A percentile compares a stretch with the other conserved stretches of the same genome.
These are phyloP conservation scores for Fonsecaea pedrosoi DNA, from an alignment of 2,329 filamentous ascomycete species.

Conservation along the genomic window DNA sequence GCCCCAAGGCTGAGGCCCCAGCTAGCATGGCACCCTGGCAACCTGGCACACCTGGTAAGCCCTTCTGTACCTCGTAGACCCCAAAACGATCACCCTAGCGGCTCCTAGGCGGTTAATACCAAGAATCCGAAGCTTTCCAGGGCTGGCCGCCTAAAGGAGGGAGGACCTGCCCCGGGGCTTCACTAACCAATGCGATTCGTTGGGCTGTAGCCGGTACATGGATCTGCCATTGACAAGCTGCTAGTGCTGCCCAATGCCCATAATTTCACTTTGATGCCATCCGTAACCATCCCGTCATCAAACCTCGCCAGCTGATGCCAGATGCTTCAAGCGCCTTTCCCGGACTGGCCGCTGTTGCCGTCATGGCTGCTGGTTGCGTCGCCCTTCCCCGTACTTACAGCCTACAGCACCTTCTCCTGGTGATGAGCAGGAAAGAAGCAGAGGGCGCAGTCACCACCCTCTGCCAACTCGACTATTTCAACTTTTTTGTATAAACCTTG, in stretches of 20 bases:
- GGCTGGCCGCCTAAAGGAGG: constrained; percentile 1
- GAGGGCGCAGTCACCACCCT: constrained; percentile 1
- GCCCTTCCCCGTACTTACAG: not conserved
- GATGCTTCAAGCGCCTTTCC: constrained; percentile 4
- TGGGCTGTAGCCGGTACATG: not conserved
- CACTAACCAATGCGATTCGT: not conserved
- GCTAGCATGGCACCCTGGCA: too few species aligned
- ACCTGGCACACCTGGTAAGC: not conserved
- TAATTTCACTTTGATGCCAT: constrained; percentile 3
- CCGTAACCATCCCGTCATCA: not conserved
- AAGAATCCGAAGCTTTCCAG: not conserved
- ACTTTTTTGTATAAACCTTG: not conserved
- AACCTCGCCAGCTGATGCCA: not conserved
- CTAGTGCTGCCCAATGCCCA: not conserved
- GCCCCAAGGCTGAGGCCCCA: not conserved
- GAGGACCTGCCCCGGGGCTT: not conserved
- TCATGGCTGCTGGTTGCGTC: constrained; percentile 6
- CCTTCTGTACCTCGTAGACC: not conserved
- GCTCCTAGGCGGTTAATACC: not conserved
- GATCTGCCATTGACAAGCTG: constrained; percentile 8
- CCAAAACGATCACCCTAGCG: not conserved
- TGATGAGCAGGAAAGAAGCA: not conserved
- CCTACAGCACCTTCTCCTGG: not conserved
- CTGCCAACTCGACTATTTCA: constrained; percentile 2
- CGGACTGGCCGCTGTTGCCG: not conserved